Base-by-base conservation (phyloP, 768 basidiomycete genomes). In the Strobilomyces echinocephalus region DNA sequence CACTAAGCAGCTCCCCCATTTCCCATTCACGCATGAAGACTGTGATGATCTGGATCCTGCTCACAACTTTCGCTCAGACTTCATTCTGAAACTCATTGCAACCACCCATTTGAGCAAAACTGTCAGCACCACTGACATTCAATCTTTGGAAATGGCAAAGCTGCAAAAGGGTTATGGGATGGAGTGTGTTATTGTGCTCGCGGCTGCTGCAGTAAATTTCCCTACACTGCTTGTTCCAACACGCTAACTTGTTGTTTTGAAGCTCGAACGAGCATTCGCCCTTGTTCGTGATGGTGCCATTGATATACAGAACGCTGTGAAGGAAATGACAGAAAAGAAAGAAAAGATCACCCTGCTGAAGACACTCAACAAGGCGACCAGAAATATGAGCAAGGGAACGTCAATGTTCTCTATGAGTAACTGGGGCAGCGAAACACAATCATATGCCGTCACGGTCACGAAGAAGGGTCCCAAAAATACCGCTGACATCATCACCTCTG, bases 311-410 rank as follows among this genome's bases (percentile, higher is more conserved):
- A 20, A 41, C 18, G 33, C 33, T 18, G 50, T 52, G 39, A 46
- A 55, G 44, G 45, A 52, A 15, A 55, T 52, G 50, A 33, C 8
- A 1, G 49, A 50, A 4, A 54, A 54, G 48, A 54, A 45, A 31
- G 48, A 36, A 6, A 50, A 54, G 36, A 36, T 52, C 20, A 46
- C 4, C 1, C 12, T 52, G 26, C 39, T 16, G 1, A 52, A 47
- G 54, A 41, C 16, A 10, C 33, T 52, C 33, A 55, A 55, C 45
- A 46, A 55, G 20, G 45, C 8, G 2, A 47, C 50, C 0, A 33
- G 34, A 7, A 55, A 46, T 3, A 52, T 55, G 50, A 55, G 50
- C 50, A 55, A 55, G 42, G 50, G 28, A 28, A 28, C 28, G 33
- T 47, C 26, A 0, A 52, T 55, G 45, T 55, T 55, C 14, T 55